Conservation (phyloP, 345 rosid genomes). For the Laguncularia racemosa region DNA sequence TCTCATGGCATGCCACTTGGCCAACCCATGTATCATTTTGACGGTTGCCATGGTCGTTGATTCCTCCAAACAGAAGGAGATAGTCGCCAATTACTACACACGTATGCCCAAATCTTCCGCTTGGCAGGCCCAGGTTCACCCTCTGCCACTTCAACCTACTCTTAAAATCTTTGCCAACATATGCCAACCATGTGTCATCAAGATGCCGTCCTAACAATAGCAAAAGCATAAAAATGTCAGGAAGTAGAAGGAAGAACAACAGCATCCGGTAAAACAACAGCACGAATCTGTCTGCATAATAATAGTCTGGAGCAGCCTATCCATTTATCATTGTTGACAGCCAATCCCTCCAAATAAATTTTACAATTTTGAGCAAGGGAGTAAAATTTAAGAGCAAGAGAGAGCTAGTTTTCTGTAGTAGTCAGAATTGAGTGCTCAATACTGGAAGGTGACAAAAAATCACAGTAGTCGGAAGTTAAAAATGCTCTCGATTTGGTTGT, state of each 20-base stretch:
- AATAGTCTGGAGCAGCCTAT: background rate
- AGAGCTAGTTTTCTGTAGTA: no score
- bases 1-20: slow-evolving; percentile 38
- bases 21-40: slow-evolving; percentile 87
- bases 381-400: no score
- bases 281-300: background rate
- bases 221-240: slow-evolving; percentile 1
- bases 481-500: no score
- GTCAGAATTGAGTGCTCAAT: no score
- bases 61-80: slow-evolving; percentile 84
- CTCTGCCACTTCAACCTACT: slow-evolving; percentile 54
- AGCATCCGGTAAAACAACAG: background rate
- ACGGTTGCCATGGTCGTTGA: slow-evolving; percentile 76
- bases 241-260: slow-evolving; percentile 3
- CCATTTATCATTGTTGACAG: no score
- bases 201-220: slow-evolving; percentile 70
- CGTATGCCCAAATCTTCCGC: slow-evolving; percentile 94
- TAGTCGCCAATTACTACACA: slow-evolving; percentile 47
- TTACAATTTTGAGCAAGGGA: no score
- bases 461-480: no score
- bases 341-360: no score
- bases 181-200: slow-evolving; percentile 90
- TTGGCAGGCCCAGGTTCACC: slow-evolving; percentile 59
- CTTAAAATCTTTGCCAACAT: slow-evolving; percentile 40
- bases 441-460: no score